phyloP scores from a whole-genome alignment of 2,329 filamentous ascomycete genomes.

The Trichophyton schoenleinii region DNA sequence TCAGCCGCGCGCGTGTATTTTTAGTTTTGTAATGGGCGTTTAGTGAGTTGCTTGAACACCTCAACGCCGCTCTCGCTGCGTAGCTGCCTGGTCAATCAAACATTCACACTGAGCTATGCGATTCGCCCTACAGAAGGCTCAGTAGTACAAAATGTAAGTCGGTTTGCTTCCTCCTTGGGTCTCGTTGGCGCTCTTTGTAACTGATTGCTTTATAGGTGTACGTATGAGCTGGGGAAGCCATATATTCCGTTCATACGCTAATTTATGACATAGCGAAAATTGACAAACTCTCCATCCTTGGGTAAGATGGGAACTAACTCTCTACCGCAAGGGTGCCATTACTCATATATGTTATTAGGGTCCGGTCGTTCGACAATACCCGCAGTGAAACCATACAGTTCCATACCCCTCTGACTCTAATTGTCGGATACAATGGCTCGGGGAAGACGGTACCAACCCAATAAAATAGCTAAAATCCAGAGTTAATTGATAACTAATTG shows the following conservation, averaged over 20 bases:
- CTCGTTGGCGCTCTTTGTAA: background rate
- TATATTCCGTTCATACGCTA: background rate
- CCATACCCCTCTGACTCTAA: slow-evolving; percentile 80
- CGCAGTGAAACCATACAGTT: slow-evolving; percentile 72
- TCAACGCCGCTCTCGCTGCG: background rate
- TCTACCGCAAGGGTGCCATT: background rate
- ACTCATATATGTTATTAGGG: slow-evolving; percentile 27
- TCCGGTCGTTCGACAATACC: slow-evolving; percentile 74
- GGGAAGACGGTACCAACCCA: slow-evolving; percentile 60
- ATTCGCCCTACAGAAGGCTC: background rate
- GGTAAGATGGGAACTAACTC: slow-evolving; percentile 34
- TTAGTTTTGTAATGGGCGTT: background rate
- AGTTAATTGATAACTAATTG: background rate
- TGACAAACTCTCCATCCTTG: slow-evolving; percentile 76
- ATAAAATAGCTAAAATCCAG: background rate
- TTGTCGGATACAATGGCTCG: slow-evolving; percentile 93
- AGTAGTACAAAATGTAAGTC: slow-evolving; percentile 11
- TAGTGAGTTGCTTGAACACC: background rate
- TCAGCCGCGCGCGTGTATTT: background rate
- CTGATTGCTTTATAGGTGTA: slow-evolving; percentile 10
- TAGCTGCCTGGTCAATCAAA: background rate
- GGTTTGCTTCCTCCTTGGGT: background rate
- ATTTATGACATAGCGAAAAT: slow-evolving; percentile 52
- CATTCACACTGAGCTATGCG: background rate
- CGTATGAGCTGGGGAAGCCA: background rate